Evolutionary conservation across 352 stramenopile species (phyloP), one percentile per base, ranked within the genome.

Genomic region (Globisporangium spinosum): DNA sequence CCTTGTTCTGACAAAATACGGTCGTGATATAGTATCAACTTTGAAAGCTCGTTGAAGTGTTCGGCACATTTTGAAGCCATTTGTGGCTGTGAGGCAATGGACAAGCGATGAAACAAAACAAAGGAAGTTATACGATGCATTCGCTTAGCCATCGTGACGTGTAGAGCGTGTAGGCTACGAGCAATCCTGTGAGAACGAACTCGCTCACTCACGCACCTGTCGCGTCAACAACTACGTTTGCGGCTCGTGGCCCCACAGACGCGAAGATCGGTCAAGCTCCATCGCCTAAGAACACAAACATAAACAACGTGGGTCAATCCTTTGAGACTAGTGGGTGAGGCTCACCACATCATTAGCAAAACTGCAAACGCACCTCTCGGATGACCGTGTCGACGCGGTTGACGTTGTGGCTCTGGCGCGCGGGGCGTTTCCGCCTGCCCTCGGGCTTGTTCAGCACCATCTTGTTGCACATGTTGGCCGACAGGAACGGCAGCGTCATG

Each of bases 361-460:
- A 40, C 22, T 27, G 2, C 3, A 35, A 32, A 23, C 34, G 7
- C 27, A 90, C 84, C 80, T 93, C 80, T 68, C 78, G 79, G 47
- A 93, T 71, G 45, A 91, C 77, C 51, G 79, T 85, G 66, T 93
- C 85, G 23, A 91, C 82, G 34, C 79, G 82, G 67, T 77, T 80
- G 34, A 65, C 66, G 59, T 75, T 72, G 55, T 74, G 71, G 25
- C 70, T 78, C 38, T 87, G 79, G 17, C 80, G 72, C 45, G 64
- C 67, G 10, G 82, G 81, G 0, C 77, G 78, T 62, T 85, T 89
- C 27, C 79, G 77, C 64, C 89, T 86, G 20, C 79, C 75, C 27
- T 90, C 80, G 40, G 83, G 80, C 73, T 91, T 90, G 77, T 85
- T 91, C 29, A 90, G 72, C 54, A 85, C 70, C 64, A 93, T 78